These are phyloP conservation scores for Epichloe gansuensis DNA, from an alignment of 2,329 filamentous ascomycete genomes.

Conservation along the genomic window DNA sequence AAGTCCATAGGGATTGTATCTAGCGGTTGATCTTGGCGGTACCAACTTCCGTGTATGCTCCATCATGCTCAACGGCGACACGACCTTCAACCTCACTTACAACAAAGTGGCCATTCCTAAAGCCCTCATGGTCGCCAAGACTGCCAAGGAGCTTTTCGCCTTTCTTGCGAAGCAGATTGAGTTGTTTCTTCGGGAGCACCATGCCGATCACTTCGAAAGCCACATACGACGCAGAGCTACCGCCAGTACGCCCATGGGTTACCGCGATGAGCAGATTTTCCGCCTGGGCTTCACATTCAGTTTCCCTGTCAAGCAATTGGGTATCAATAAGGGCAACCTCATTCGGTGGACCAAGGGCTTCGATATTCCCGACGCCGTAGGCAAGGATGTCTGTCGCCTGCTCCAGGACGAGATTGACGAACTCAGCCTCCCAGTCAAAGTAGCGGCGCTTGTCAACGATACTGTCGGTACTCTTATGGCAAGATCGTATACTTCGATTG, in stretches of 20 bases:
- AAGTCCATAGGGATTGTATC: constrained; percentile 63
- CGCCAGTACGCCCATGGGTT: constrained; percentile 44
- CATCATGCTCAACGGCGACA: constrained; percentile 84
- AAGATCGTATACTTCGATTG: constrained; percentile 84
- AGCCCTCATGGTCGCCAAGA: constrained; percentile 81
- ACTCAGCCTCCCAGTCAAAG: constrained; percentile 75
- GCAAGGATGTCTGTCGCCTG: constrained; percentile 86
- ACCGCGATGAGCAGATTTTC: constrained; percentile 66
- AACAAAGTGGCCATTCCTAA: constrained; percentile 85
- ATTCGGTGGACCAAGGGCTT: constrained; percentile 99
- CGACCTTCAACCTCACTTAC: constrained; percentile 86
- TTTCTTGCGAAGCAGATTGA: constrained; percentile 93
- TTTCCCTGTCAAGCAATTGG: constrained; percentile 87
- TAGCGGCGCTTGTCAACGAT: constrained; percentile 94
- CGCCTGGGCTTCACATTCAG: constrained; percentile 97
- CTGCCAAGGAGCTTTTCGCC: constrained; percentile 73
- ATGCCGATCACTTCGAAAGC: constrained; percentile 72
- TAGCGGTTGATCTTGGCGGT: constrained; percentile 94
- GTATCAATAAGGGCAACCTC: constrained; percentile 87
- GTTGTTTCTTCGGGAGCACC: constrained; percentile 73
- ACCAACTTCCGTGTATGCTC: constrained; percentile 99
- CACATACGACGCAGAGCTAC: constrained; percentile 54
- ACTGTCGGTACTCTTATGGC: constrained; percentile 98
- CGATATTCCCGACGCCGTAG: constrained; percentile 86
- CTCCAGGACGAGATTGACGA: constrained; percentile 83